Evolutionary conservation across 1,284 basidiomycete genomes (phyloP).

Genomic region (Mycena citricolor): DNA sequence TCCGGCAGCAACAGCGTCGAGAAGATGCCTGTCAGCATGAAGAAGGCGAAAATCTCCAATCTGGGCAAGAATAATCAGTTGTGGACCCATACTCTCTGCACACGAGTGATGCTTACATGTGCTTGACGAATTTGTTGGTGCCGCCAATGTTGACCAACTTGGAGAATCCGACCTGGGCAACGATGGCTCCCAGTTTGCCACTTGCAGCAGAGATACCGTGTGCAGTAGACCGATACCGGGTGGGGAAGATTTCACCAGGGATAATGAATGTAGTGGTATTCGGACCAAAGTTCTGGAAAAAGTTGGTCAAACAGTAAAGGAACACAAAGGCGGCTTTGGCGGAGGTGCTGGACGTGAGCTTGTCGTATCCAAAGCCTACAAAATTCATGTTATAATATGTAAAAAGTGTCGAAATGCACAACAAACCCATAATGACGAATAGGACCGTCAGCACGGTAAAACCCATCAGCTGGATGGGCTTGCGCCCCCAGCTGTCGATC

Average conservation of each 20-base stretch:
- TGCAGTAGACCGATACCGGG: slow-evolving; percentile 79
- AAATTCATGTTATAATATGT: slow-evolving; percentile 22
- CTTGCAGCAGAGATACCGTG: slow-evolving; percentile 85
- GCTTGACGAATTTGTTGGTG: slow-evolving; percentile 55
- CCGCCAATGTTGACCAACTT: slow-evolving; percentile 70
- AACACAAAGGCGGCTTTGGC: slow-evolving; percentile 71
- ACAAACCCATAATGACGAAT: slow-evolving; percentile 59
- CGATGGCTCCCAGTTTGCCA: slow-evolving; percentile 82
- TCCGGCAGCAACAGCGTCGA: slow-evolving; percentile 77
- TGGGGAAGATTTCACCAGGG: slow-evolving; percentile 86
- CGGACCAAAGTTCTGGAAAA: slow-evolving; percentile 75
- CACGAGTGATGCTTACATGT: slow-evolving; percentile 48
- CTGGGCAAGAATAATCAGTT: slow-evolving; percentile 29
- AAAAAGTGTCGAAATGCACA: not conserved
- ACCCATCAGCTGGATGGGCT: slow-evolving; percentile 78
- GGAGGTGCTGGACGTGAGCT: slow-evolving; percentile 52
- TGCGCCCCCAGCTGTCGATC: slow-evolving; percentile 73
- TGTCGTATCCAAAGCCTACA: slow-evolving; percentile 71
- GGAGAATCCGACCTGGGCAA: slow-evolving; percentile 80
- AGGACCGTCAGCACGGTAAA: slow-evolving; percentile 69
- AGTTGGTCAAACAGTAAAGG: slow-evolving; percentile 74
- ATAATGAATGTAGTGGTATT: slow-evolving; percentile 83
- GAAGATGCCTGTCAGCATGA: slow-evolving; percentile 80
- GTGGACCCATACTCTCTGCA: slow-evolving; percentile 10
- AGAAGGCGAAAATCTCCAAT: slow-evolving; percentile 71